Conservation (phyloP, 352 stramenopile species). For the Pythium aquatile region DNA sequence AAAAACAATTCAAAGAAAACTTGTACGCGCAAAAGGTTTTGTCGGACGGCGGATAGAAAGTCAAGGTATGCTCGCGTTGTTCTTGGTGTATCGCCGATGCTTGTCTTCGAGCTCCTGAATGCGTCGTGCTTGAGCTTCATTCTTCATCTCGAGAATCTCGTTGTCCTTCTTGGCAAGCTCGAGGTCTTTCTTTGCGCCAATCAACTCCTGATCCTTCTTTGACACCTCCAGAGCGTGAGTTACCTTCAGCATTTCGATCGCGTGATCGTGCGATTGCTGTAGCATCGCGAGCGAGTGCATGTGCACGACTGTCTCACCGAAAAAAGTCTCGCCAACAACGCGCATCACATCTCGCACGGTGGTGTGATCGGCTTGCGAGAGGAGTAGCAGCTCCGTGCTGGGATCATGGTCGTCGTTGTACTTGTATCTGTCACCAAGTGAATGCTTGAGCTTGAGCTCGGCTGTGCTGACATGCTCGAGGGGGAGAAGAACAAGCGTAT, state of each 20-base stretch:
- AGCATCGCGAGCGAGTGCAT: not conserved
- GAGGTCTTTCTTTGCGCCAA: not conserved
- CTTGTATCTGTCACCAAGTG: not conserved
- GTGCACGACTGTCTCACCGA: slow-evolving; percentile 3
- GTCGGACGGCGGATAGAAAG: no score
- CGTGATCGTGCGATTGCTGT: not conserved
- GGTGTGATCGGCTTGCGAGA: not conserved
- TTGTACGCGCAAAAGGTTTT: no score
- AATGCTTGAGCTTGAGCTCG: not conserved
- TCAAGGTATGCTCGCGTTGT: no score
- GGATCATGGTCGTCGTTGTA: not conserved
- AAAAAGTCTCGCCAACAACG: not conserved
- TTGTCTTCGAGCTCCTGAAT: slow-evolving; percentile 16
- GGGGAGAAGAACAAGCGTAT: slow-evolving; percentile 8
- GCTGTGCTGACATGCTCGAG: not conserved
- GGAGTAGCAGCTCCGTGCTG: not conserved
- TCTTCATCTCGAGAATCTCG: slow-evolving; percentile 9
- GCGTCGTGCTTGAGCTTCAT: slow-evolving; percentile 7
- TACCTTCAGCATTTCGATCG: not conserved
- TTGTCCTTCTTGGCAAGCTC: not conserved
- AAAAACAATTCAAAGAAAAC: no score
- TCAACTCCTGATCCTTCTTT: not conserved
- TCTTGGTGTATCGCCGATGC: no score
- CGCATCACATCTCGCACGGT: slow-evolving; percentile 2
- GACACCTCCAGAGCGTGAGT: no score